Percentiles rank a stretch among this genome's conserved stretches.
Evolutionary conservation across 371 early-diverging fungal species (phyloP).

Genomic region (Nematocida sp.): DNA sequence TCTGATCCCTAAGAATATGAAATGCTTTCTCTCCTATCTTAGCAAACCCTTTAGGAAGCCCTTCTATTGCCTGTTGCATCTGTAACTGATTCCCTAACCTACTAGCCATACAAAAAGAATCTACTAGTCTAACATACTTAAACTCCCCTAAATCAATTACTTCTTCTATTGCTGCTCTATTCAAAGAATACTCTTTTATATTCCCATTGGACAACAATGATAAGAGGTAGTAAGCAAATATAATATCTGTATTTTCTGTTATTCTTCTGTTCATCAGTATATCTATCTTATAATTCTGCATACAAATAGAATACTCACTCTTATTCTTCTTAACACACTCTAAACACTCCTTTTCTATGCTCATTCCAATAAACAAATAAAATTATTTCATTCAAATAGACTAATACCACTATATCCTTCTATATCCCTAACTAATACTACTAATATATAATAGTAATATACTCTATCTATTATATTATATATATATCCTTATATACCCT

Average conservation of each 20-base stretch:
- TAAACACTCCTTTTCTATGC: constrained; percentile 30
- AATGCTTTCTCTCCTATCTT: constrained; percentile 26
- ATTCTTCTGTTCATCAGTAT: background rate
- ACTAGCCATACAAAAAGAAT: constrained; percentile 14
- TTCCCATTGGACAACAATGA: constrained; percentile 7
- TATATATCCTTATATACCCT: too few relatives aligned
- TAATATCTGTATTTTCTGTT: constrained; percentile 15
- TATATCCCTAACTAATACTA: too few relatives aligned
- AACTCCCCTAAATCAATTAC: constrained; percentile 8
- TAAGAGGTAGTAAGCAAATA: constrained; percentile 33
- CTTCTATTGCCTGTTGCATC: constrained; percentile 30
- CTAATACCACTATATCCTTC: constrained; percentile 10
- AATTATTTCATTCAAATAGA: constrained; percentile 2
- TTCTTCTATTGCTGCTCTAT: background rate
- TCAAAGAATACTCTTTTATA: constrained; percentile 22
- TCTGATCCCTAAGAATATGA: background rate
- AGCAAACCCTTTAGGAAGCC: background rate
- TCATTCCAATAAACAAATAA: constrained; percentile 6
- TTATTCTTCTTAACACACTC: background rate
- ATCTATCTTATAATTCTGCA: constrained; percentile 36
- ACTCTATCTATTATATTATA: too few relatives aligned
- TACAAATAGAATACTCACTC: background rate
- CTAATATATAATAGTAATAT: too few relatives aligned
- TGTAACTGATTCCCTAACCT: constrained; percentile 31
- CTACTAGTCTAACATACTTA: constrained; percentile 1